Evolutionary conservation across 352 stramenopile genomes (phyloP).

Genomic region (Pythium grandisporangium): DNA sequence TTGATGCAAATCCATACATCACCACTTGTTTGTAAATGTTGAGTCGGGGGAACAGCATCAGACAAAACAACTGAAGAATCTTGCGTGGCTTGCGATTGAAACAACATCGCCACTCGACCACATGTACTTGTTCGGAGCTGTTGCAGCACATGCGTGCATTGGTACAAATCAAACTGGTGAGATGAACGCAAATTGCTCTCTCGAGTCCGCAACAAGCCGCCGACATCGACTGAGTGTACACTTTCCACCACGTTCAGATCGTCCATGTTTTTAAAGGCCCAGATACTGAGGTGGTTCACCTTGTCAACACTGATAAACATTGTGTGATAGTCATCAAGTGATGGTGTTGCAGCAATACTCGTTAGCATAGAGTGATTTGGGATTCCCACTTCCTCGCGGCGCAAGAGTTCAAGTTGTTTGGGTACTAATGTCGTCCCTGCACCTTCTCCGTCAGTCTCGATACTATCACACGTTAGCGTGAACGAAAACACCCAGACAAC

Average conservation of each 20-base stretch:
- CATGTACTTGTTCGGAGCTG: conserved; percentile 47
- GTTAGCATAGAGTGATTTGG: conserved; percentile 14
- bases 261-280: conserved; percentile 49
- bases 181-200: too few relatives aligned
- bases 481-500: conserved; percentile 56
- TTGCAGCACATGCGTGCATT: too few relatives aligned
- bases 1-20: conserved; percentile 41
- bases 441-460: conserved; percentile 3
- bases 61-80: background rate
- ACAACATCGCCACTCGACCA: conserved; percentile 44
- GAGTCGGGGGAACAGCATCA: too few relatives aligned
- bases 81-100: conserved; percentile 11
- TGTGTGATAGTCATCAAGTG: conserved; percentile 35
- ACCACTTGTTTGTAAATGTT: conserved; percentile 1
- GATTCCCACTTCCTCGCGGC: conserved; percentile 26
- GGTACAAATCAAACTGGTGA: too few relatives aligned
- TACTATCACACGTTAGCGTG: too few relatives aligned
- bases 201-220: conserved; percentile 14
- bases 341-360: conserved; percentile 29
- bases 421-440: too few relatives aligned
- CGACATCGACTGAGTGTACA: conserved; percentile 30
- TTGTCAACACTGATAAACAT: conserved; percentile 34
- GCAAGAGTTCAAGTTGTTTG: conserved; percentile 41
- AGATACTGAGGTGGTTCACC: conserved; percentile 28
- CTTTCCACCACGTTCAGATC: conserved; percentile 27